phyloP scores from a whole-genome alignment of 2,329 filamentous ascomycete genomes.

The Colletotrichum navitas region DNA sequence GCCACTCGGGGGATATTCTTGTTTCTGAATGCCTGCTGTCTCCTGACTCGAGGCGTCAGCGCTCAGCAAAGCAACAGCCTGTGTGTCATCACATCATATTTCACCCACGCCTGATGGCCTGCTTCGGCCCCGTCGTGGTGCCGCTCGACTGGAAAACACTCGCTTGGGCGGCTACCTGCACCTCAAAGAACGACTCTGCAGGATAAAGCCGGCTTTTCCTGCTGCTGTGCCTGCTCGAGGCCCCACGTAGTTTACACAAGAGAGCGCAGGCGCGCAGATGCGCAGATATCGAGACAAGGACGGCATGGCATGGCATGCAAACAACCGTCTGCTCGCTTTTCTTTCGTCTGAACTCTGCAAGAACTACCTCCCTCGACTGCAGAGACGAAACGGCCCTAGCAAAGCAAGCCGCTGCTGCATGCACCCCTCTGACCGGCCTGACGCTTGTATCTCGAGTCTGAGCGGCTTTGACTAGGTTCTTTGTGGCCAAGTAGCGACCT shows the following conservation, averaged over 20 bases:
- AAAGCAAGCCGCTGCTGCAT: slow-evolving; percentile 31
- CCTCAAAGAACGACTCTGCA: background rate
- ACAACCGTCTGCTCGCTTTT: slow-evolving; percentile 5
- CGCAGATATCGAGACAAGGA: slow-evolving; percentile 10
- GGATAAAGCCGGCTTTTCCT: background rate
- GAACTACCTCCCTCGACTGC: background rate
- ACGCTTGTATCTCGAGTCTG: slow-evolving; percentile 5
- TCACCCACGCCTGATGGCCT: background rate
- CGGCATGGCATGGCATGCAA: slow-evolving; percentile 2
- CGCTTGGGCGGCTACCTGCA: background rate
- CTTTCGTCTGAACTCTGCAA: slow-evolving; percentile 8
- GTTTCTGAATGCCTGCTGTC: slow-evolving; percentile 1
- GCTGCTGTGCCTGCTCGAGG: slow-evolving; percentile 1
- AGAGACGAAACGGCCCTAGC: slow-evolving; percentile 37
- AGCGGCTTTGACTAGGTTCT: slow-evolving; percentile 10
- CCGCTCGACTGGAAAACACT: slow-evolving; percentile 3
- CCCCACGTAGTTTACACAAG: background rate
- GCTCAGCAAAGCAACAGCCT: background rate
- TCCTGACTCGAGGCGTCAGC: slow-evolving; percentile 11
- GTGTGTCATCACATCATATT: background rate
- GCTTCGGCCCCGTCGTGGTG: background rate
- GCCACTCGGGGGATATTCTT: background rate
- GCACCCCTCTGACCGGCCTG: slow-evolving; percentile 19
- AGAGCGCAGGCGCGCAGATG: background rate
- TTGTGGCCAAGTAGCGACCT: slow-evolving; percentile 7